Conservation (phyloP, 1,139 yeast species). For the Pichia kudriavzevii region DNA sequence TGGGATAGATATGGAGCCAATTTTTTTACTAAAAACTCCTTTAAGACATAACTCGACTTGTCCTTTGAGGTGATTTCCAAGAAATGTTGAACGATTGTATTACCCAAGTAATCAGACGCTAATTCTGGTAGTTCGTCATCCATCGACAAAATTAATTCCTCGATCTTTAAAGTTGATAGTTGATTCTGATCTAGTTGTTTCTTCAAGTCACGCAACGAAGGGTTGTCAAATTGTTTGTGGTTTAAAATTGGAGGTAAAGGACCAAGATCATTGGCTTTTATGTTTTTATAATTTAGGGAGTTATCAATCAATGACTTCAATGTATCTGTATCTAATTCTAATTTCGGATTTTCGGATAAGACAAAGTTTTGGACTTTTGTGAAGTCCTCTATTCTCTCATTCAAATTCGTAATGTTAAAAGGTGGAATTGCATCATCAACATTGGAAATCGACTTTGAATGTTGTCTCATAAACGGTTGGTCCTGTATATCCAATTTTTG, state of each 20-base stretch:
- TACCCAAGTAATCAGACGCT: conserved; percentile 89
- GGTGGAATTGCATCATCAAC: conserved; percentile 9
- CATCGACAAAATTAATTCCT: conserved; percentile 79
- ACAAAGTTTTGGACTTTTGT: conserved; percentile 15
- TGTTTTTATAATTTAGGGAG: conserved; percentile 32
- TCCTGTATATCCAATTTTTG: too few species aligned
- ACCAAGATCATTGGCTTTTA: conserved; percentile 44
- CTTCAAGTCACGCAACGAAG: conserved; percentile 57
- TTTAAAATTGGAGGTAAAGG: conserved; percentile 62
- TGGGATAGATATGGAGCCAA: conserved; percentile 80
- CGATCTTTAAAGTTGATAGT: conserved; percentile 51
- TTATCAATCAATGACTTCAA: conserved; percentile 28
- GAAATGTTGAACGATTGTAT: conserved; percentile 88
- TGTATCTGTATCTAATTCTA: conserved; percentile 14
- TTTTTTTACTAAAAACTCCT: conserved; percentile 73
- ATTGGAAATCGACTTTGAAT: conserved; percentile 5
- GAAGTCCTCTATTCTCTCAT: conserved; percentile 22
- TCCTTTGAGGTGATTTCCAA: conserved; percentile 68
- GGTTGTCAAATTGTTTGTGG: conserved; percentile 75
- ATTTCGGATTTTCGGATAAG: conserved; percentile 12
- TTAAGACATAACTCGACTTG: conserved; percentile 64
- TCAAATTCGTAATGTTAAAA: conserved; percentile 16
- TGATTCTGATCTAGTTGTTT: conserved; percentile 40
- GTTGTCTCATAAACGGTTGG: too few species aligned
- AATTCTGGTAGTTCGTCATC: conserved; percentile 84